Evolutionary conservation across 495 filamentous ascomycete species (phyloP).

Genomic region (Staphylotrichum longicolle): DNA sequence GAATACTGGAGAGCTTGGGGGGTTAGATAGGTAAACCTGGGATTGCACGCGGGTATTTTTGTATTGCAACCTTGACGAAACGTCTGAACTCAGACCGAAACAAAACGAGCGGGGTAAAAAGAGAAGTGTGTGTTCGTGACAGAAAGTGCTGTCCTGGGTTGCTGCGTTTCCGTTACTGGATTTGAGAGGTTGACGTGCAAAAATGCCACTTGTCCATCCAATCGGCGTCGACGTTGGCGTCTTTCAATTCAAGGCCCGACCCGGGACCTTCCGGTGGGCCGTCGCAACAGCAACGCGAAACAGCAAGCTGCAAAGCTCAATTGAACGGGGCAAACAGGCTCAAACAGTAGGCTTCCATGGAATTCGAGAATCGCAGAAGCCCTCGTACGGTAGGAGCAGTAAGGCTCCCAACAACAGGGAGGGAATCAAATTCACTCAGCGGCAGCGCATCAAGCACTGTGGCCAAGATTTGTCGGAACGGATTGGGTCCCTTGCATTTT

Average conservation of each 20-base stretch:
- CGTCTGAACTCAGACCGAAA: neutral
- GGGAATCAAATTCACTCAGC: too few species aligned
- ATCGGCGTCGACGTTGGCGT: slow-evolving; percentile 7
- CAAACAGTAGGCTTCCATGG: neutral
- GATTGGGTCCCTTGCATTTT: too few species aligned
- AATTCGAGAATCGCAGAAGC: too few species aligned
- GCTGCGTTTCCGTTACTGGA: neutral
- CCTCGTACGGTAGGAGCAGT: too few species aligned
- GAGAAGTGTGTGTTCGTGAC: too few species aligned
- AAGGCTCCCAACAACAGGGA: too few species aligned
- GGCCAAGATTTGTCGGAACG: too few species aligned
- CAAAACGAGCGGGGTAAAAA: neutral
- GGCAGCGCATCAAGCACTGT: too few species aligned
- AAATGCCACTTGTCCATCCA: slow-evolving; percentile 16
- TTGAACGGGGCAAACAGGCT: neutral
- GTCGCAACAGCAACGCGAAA: slow-evolving; percentile 18
- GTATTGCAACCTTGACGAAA: neutral
- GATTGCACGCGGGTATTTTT: too few species aligned
- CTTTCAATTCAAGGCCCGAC: slow-evolving; percentile 6
- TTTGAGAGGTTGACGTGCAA: neutral
- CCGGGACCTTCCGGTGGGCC: slow-evolving; percentile 23
- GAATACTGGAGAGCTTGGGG: neutral
- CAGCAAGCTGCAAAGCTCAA: slow-evolving; percentile 1
- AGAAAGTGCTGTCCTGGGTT: too few species aligned
- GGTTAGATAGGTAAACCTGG: too few species aligned